Evolutionary conservation across 768 basidiomycete species (phyloP).

Genomic region (Naematelia encephala): DNA sequence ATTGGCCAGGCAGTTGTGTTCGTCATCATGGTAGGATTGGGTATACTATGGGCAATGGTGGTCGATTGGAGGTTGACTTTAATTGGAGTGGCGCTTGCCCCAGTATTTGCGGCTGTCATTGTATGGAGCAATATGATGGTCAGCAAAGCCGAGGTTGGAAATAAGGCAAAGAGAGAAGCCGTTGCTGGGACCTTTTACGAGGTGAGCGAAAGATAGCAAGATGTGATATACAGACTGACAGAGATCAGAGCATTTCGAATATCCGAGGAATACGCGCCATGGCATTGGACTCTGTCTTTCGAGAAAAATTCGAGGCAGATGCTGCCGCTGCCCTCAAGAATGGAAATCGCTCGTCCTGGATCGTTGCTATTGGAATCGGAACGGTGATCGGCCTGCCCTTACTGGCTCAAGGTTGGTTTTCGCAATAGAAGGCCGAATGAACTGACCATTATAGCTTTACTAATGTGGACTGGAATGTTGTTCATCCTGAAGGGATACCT

Average conservation of each 20-base stretch:
- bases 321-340: conserved; percentile 61
- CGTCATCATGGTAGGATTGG: conserved; percentile 72
- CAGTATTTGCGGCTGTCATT: conserved; percentile 74
- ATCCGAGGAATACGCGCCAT: conserved; percentile 83
- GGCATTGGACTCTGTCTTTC: conserved; percentile 73
- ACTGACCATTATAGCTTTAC: conserved; percentile 57
- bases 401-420: conserved; percentile 63
- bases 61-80: conserved; percentile 90
- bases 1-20: conserved; percentile 72
- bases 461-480: conserved; percentile 88
- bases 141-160: conserved; percentile 67
- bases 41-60: conserved; percentile 82
- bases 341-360: conserved; percentile 77
- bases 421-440: not conserved
- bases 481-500: conserved; percentile 77
- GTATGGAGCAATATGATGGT: conserved; percentile 70
- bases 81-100: conserved; percentile 80
- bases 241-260: conserved; percentile 66
- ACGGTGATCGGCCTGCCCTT: conserved; percentile 80
- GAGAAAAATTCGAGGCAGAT: conserved; percentile 64
- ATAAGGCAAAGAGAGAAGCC: conserved; percentile 82
- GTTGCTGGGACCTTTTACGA: conserved; percentile 82
- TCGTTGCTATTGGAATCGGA: conserved; percentile 79
- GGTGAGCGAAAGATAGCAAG: conserved; percentile 53
- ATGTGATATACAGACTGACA: conserved; percentile 5